These are phyloP conservation scores for Kodamaea laetipori DNA, from an alignment of 805 yeast genomes.

Conservation along the genomic window DNA sequence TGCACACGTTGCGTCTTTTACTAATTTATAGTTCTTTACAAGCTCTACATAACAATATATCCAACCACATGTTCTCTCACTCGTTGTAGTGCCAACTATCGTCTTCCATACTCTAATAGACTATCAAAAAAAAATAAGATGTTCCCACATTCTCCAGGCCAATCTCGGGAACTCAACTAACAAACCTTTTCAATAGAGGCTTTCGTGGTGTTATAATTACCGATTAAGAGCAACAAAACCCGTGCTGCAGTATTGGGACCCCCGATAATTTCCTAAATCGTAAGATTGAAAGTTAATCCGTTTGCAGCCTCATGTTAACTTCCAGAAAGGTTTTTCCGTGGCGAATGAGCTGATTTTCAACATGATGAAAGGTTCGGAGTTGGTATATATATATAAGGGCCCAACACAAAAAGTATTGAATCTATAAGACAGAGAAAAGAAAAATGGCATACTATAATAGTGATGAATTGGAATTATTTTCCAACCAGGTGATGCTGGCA, in stretches of 20 bases:
- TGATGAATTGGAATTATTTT: conserved; percentile 8
- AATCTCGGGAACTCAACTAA: background rate
- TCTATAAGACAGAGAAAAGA: background rate
- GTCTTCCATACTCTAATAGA: too few relatives aligned
- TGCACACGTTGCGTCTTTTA: too few relatives aligned
- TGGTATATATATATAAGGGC: background rate
- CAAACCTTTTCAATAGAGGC: conserved; percentile 1
- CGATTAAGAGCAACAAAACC: background rate
- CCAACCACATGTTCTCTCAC: too few relatives aligned
- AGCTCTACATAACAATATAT: too few relatives aligned
- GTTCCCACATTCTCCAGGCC: too few relatives aligned
- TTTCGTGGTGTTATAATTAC: too few relatives aligned
- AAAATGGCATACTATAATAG: background rate
- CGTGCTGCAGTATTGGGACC: too few relatives aligned
- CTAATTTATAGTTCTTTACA: too few relatives aligned
- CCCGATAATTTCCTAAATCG: too few relatives aligned
- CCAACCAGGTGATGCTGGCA: conserved; percentile 9
- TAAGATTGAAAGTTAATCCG: background rate
- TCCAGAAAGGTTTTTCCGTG: background rate
- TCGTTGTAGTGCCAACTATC: too few relatives aligned
- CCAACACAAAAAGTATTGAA: background rate
- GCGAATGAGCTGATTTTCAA: conserved; percentile 3
- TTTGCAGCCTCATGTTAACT: background rate
- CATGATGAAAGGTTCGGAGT: background rate
- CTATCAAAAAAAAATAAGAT: too few relatives aligned